Percentiles rank a stretch among this genome's conserved stretches.
These are phyloP conservation scores for Leptographium radiaticola DNA, from an alignment of 2,329 filamentous ascomycete genomes.

Conservation along the genomic window DNA sequence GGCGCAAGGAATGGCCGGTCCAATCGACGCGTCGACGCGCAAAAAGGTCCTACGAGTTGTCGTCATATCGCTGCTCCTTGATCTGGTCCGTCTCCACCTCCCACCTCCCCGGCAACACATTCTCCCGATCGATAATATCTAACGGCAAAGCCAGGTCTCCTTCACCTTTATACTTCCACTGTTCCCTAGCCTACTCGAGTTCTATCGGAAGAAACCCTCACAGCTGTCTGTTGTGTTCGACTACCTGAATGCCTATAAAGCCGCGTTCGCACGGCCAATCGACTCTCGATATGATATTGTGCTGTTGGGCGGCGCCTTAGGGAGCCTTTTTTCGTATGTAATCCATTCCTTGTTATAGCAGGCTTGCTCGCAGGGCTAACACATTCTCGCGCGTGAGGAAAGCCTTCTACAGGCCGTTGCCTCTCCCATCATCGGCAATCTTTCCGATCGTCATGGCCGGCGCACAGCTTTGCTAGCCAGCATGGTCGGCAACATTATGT, in stretches of 20 bases:
- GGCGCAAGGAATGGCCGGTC: slow-evolving; percentile 22
- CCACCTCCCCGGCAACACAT: neutral
- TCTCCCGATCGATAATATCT: neutral
- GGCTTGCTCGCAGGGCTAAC: neutral
- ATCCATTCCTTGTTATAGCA: neutral
- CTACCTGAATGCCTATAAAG: slow-evolving; percentile 89
- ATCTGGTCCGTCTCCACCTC: slow-evolving; percentile 51
- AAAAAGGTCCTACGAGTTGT: slow-evolving; percentile 79
- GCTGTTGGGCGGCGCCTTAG: slow-evolving; percentile 81
- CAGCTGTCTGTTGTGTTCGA: slow-evolving; percentile 67
- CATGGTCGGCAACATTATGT: slow-evolving; percentile 87
- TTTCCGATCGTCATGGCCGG: slow-evolving; percentile 82
- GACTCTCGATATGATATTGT: slow-evolving; percentile 96
- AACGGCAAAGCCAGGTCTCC: slow-evolving; percentile 52
- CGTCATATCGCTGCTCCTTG: slow-evolving; percentile 77
- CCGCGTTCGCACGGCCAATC: slow-evolving; percentile 81
- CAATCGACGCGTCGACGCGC: slow-evolving; percentile 42
- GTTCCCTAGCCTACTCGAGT: slow-evolving; percentile 88
- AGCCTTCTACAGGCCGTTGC: slow-evolving; percentile 85
- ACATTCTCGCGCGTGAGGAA: neutral
- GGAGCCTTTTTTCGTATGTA: slow-evolving; percentile 68
- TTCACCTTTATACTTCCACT: slow-evolving; percentile 97
- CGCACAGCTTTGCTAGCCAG: slow-evolving; percentile 77
- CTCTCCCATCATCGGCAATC: slow-evolving; percentile 75
- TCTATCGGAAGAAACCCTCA: slow-evolving; percentile 64